These are phyloP conservation scores for Zygosaccharomyces bisporus DNA, from an alignment of 805 yeast species.

Conservation along the genomic window DNA sequence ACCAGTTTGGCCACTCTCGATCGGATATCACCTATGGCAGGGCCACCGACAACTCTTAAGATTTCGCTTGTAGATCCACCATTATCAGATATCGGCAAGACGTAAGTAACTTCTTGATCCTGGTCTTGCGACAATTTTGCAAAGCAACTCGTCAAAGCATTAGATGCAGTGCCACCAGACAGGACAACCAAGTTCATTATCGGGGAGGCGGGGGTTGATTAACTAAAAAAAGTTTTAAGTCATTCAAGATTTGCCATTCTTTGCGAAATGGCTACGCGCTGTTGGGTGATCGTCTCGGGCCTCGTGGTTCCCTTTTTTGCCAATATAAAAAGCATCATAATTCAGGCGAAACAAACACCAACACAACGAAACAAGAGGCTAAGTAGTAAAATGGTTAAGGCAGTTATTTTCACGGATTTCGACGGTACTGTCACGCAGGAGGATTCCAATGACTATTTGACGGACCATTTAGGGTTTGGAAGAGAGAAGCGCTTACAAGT, in stretches of 20 bases:
- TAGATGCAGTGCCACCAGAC: slow-evolving; percentile 90
- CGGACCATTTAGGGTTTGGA: slow-evolving; percentile 89
- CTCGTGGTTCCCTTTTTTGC: not conserved
- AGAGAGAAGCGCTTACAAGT: slow-evolving; percentile 57
- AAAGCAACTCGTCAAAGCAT: slow-evolving; percentile 62
- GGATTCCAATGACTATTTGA: slow-evolving; percentile 89
- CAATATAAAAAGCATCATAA: slow-evolving; percentile 6
- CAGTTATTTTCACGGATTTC: slow-evolving; percentile 94
- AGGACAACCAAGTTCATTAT: slow-evolving; percentile 39
- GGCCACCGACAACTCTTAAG: slow-evolving; percentile 83
- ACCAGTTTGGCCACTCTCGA: slow-evolving; percentile 75
- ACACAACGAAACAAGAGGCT: not conserved
- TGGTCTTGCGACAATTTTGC: slow-evolving; percentile 40
- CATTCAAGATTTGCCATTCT: not conserved
- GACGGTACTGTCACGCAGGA: slow-evolving; percentile 97
- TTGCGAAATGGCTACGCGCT: not conserved
- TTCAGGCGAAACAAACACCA: not conserved
- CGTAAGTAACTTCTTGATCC: slow-evolving; percentile 39
- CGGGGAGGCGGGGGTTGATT: too few relatives aligned
- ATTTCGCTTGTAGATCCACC: slow-evolving; percentile 95
- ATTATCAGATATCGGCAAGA: slow-evolving; percentile 84
- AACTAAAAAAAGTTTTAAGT: too few relatives aligned
- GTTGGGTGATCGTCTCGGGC: not conserved
- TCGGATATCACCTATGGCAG: slow-evolving; percentile 90
- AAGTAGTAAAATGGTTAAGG: slow-evolving; percentile 40